These are phyloP conservation scores for Betula pendula DNA, from an alignment of 306 rosid species.

Conservation along the genomic window DNA sequence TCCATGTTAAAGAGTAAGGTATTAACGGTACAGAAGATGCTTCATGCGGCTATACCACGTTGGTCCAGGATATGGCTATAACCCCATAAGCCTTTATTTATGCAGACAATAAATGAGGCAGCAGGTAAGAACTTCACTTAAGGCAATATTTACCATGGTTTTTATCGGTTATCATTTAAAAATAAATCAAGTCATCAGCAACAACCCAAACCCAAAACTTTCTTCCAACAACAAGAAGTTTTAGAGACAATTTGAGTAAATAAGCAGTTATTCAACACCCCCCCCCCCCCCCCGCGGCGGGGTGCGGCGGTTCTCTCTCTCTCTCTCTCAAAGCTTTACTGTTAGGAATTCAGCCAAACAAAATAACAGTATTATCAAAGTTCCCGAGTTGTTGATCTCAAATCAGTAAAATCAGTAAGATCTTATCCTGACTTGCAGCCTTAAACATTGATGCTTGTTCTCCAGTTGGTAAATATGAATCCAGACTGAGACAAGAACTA, in stretches of 20 bases:
- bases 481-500: background rate
- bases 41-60: background rate
- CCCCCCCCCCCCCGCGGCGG: no score
- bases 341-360: background rate
- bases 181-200: background rate
- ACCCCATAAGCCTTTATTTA: background rate
- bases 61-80: background rate
- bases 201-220: background rate
- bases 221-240: background rate
- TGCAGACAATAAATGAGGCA: background rate
- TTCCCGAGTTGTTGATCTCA: background rate
- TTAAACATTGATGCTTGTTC: no score
- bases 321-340: background rate
- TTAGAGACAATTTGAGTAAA: background rate
- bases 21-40: background rate
- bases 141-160: background rate
- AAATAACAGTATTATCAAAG: background rate
- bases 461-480: no score
- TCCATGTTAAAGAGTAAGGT: background rate
- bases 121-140: conserved; percentile 12
- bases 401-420: background rate
- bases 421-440: background rate
- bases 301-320: no score
- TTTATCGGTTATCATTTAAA: background rate
- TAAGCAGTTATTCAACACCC: background rate